Evolutionary conservation across 179 eudicot species (phyloP).

Genomic region (Beta macrorhiza): DNA sequence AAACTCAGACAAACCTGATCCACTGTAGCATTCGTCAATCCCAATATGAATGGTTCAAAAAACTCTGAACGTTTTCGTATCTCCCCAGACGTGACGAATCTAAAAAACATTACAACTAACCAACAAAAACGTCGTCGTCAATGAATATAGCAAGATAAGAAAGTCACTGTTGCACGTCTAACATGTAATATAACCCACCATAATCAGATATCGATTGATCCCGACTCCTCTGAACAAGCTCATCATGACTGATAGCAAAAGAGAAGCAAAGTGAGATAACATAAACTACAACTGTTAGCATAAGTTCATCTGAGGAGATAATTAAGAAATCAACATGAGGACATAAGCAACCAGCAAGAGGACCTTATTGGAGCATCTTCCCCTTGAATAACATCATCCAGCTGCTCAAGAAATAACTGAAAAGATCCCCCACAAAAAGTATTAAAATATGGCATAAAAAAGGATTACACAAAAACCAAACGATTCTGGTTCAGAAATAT

Average conservation of each 20-base stretch:
- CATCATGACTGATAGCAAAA: constrained; percentile 58
- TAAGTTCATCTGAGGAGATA: not conserved
- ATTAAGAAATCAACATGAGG: not conserved
- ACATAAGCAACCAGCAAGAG: constrained; percentile 3
- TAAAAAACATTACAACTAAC: constrained; percentile 94
- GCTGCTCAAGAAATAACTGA: constrained; percentile 92
- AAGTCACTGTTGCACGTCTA: not conserved
- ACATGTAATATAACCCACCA: constrained; percentile 50
- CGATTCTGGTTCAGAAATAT: not conserved
- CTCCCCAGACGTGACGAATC: constrained; percentile 96
- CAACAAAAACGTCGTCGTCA: constrained; percentile 35
- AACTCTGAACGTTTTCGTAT: constrained; percentile 81
- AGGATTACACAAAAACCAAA: not conserved
- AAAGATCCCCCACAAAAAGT: constrained; percentile 22
- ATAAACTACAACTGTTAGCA: constrained; percentile 12
- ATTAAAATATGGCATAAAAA: constrained; percentile 4
- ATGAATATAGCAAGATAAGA: constrained; percentile 12
- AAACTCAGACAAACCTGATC: constrained; percentile 67
- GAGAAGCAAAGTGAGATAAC: constrained; percentile 12
- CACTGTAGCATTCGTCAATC: constrained; percentile 78
- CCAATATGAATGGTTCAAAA: constrained; percentile 91
- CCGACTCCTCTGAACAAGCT: constrained; percentile 77
- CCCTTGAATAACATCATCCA: constrained; percentile 77
- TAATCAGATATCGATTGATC: constrained; percentile 90
- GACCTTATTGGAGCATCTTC: constrained; percentile 63